phyloP scores from a whole-genome alignment of 179 eudicot species.

The Silene noctiflora region DNA sequence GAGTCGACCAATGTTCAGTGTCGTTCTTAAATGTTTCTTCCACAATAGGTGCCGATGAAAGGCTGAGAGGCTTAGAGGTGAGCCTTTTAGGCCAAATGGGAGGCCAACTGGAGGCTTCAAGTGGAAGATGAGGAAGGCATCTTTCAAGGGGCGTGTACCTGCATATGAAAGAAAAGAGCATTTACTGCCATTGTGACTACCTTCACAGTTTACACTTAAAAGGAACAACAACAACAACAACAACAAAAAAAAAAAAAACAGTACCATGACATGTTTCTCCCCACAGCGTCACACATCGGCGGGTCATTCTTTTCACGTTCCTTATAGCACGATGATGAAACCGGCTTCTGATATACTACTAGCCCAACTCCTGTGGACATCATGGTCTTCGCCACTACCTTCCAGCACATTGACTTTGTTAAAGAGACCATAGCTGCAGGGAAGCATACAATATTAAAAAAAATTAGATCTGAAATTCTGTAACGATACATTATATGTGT shows the following conservation, averaged over 20 bases:
- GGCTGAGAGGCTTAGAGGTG: slow-evolving; percentile 48
- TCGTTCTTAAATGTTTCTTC: slow-evolving; percentile 52
- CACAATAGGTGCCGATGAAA: slow-evolving; percentile 48
- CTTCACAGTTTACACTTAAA: not conserved
- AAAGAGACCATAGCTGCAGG: slow-evolving; percentile 77
- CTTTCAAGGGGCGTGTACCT: slow-evolving; percentile 81
- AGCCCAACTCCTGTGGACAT: slow-evolving; percentile 62
- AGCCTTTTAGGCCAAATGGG: slow-evolving; percentile 86
- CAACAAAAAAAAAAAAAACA: not conserved
- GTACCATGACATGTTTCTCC: slow-evolving; percentile 68
- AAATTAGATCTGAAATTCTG: not conserved
- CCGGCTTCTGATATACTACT: slow-evolving; percentile 86
- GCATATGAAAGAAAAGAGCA: slow-evolving; percentile 5
- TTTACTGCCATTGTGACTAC: not conserved
- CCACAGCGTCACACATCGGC: slow-evolving; percentile 54
- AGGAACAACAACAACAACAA: too few species aligned
- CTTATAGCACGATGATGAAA: slow-evolving; percentile 60
- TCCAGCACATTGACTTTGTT: slow-evolving; percentile 87
- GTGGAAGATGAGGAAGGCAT: slow-evolving; percentile 68
- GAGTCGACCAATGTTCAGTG: slow-evolving; percentile 59
- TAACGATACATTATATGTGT: not conserved
- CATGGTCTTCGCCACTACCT: slow-evolving; percentile 53
- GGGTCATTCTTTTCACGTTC: slow-evolving; percentile 52
- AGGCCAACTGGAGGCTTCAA: slow-evolving; percentile 58
- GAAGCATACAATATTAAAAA: slow-evolving; percentile 14